Conservation (phyloP, 2,329 filamentous ascomycete genomes). For the Claviceps monticola region DNA sequence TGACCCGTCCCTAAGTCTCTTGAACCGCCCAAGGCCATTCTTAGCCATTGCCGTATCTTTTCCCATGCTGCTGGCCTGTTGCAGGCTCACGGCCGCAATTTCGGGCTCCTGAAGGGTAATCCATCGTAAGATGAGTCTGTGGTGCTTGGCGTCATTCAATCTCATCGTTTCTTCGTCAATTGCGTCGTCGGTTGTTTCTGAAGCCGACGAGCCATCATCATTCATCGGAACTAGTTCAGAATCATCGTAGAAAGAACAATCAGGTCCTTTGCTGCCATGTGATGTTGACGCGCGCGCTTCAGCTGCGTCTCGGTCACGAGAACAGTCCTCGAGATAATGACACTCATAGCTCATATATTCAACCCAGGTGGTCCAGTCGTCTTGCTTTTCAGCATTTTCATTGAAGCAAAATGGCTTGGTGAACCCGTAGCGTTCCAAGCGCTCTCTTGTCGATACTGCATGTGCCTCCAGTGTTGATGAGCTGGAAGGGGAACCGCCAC, state of each 20-base stretch:
- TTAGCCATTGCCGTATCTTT: neutral
- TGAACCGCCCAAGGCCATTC: neutral
- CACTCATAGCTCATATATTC: constrained; percentile 6
- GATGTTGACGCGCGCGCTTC: neutral
- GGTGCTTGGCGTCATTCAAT: neutral
- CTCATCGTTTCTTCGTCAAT: neutral
- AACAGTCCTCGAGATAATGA: constrained; percentile 1
- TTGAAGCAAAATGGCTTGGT: constrained; percentile 2
- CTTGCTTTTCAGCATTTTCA: neutral
- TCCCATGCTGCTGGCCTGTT: neutral
- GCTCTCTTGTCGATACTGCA: neutral
- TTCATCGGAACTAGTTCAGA: neutral
- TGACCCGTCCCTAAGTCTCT: constrained; percentile 1
- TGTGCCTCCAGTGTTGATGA: neutral
- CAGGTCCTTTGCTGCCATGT: too few relatives aligned
- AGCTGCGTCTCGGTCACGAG: neutral
- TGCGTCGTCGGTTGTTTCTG: neutral
- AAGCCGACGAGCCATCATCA: neutral
- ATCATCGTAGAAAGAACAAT: neutral
- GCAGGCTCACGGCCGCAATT: neutral
- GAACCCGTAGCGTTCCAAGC: constrained; percentile 1
- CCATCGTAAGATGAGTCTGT: constrained; percentile 3
- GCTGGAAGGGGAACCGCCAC: neutral
- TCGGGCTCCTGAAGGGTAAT: constrained; percentile 1
- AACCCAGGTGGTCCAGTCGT: constrained; percentile 5